These are phyloP conservation scores for Trametes maxima DNA, from an alignment of 768 basidiomycete species.

Conservation along the genomic window DNA sequence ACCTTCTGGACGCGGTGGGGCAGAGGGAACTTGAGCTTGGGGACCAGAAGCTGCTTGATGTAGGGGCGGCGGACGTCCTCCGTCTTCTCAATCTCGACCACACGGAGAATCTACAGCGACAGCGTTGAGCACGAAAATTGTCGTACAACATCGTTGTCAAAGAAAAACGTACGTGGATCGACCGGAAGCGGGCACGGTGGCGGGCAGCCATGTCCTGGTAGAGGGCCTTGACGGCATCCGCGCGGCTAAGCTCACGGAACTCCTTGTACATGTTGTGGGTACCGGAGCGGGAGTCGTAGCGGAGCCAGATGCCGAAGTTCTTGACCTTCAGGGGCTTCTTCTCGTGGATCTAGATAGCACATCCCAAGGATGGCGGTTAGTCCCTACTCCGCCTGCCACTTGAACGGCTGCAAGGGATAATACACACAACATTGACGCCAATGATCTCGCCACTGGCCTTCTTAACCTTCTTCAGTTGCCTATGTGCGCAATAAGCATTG, in stretches of 20 bases:
- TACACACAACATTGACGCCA: slow-evolving; percentile 95
- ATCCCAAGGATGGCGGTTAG: slow-evolving; percentile 32
- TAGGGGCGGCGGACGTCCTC: slow-evolving; percentile 94
- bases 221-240: slow-evolving; percentile 93
- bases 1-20: slow-evolving; percentile 84
- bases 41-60: slow-evolving; percentile 93
- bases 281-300: slow-evolving; percentile 98
- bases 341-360: slow-evolving; percentile 81
- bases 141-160: background rate
- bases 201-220: slow-evolving; percentile 99
- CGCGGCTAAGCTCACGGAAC: slow-evolving; percentile 93
- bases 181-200: slow-evolving; percentile 99
- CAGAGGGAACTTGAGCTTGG: slow-evolving; percentile 95
- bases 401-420: slow-evolving; percentile 68
- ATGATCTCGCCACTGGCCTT: slow-evolving; percentile 99
- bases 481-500: slow-evolving; percentile 31
- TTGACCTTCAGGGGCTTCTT: slow-evolving; percentile 98
- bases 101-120: slow-evolving; percentile 89
- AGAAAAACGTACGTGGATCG: slow-evolving; percentile 77
- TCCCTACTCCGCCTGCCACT: slow-evolving; percentile 83
- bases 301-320: slow-evolving; percentile 99
- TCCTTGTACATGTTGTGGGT: slow-evolving; percentile 99
- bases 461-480: slow-evolving; percentile 99
- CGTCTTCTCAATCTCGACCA: slow-evolving; percentile 92
- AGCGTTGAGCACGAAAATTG: background rate